Evolutionary conservation across 2,329 filamentous ascomycete genomes (phyloP).

Genomic region (Fusarium protoensiforme): DNA sequence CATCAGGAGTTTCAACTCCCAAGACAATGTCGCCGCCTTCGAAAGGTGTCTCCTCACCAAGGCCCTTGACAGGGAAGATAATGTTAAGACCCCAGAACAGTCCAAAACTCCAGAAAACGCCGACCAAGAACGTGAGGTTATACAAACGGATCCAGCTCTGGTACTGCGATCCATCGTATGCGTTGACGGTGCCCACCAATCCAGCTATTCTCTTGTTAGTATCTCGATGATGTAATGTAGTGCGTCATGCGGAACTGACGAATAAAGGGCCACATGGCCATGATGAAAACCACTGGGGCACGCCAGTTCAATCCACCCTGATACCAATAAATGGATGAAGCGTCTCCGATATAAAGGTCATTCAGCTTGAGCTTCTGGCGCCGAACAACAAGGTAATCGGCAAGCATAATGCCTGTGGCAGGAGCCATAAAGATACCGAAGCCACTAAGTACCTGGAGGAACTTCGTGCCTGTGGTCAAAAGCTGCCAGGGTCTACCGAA

Average conservation of each 20-base stretch:
- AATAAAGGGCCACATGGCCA: constrained; percentile 44
- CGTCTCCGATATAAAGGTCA: constrained; percentile 48
- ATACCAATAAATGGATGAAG: constrained; percentile 52
- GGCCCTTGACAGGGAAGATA: constrained; percentile 15
- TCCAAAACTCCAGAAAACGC: constrained; percentile 17
- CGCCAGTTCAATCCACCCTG: constrained; percentile 50
- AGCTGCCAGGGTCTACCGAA: constrained; percentile 42
- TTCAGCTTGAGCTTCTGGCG: constrained; percentile 50
- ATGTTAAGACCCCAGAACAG: constrained; percentile 19
- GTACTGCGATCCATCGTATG: not conserved
- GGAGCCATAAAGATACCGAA: constrained; percentile 40
- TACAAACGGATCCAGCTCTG: constrained; percentile 19
- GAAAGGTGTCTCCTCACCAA: constrained; percentile 17
- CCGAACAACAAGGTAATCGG: constrained; percentile 46
- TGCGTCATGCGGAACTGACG: constrained; percentile 8
- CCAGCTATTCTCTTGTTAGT: constrained; percentile 7
- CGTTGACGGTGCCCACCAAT: constrained; percentile 20
- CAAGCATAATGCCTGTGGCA: constrained; percentile 45
- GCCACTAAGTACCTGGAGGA: constrained; percentile 41
- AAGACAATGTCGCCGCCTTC: constrained; percentile 14
- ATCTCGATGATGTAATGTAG: too few species aligned
- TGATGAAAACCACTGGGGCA: constrained; percentile 46
- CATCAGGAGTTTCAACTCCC: constrained; percentile 4
- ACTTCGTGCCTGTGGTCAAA: constrained; percentile 42
- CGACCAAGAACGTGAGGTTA: constrained; percentile 26